Base-by-base conservation (phyloP, 345 rosid species). In the Anastatica hierochuntica region DNA sequence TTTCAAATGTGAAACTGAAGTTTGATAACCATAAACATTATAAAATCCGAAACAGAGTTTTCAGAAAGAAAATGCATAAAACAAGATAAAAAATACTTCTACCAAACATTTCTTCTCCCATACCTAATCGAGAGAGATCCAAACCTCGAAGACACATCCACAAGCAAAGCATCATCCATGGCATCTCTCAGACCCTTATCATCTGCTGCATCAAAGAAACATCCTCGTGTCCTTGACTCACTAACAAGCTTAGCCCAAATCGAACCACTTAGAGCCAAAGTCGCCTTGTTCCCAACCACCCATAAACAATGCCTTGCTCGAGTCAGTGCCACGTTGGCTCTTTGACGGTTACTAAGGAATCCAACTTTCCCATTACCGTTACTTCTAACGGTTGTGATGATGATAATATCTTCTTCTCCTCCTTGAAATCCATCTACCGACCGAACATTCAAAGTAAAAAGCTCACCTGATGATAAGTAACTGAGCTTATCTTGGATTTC, bases 371-470 rank as follows among this genome's bases (percentile, higher is more conserved):
- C 77, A 0, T 59, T 19, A 19, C 16, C 7, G 16, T 76, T 76
- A 40, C 60, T 58, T 62, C 77, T 60, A 20, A 76, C 74, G 11
- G 81, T 70, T 0, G 81, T 73, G 14, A 76, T 54, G 27, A 76
- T 70, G 30, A 76, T 70, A 2, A 70, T 30, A 15, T 76, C 77
- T 27, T 72, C 73, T 21, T 72, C 81, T 1, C 78, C 62, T 3
- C 76, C 78, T 64, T 76, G 78, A 47, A 76, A 70, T 6, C 78
- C 78, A 49, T 76, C 80, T 3, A 76, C 75, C 0, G 75, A 58
- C 5, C 54, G 43, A 13, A 77, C 67, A 10, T 20, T 71, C 38
- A 71, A 52, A 9, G 55, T 29, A 27, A 77, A 71, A 2, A 31
- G 52, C 4, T 50, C 8, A 10, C 13, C n/a, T n/a, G n/a, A 12